These are phyloP conservation scores for Salix suchowensis DNA, from an alignment of 345 rosid genomes.

Conservation along the genomic window DNA sequence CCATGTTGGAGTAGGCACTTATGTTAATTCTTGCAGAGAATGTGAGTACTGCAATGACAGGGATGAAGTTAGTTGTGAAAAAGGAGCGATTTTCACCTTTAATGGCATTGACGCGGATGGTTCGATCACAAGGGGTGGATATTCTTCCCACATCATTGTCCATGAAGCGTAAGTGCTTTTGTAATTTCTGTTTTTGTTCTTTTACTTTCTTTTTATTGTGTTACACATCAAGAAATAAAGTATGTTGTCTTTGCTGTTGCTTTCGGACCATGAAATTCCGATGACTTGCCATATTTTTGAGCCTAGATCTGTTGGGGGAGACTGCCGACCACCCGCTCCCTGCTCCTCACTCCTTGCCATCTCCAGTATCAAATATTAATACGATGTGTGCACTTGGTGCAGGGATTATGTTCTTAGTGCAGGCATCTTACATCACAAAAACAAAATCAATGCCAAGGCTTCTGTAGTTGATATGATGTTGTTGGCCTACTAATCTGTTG, in stretches of 20 bases:
- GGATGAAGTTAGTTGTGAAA: constrained; percentile 52
- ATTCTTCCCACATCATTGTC: constrained; percentile 67
- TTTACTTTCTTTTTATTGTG: neutral
- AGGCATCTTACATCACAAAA: neutral
- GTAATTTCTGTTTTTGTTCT: neutral
- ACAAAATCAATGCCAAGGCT: neutral
- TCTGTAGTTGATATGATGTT: neutral
- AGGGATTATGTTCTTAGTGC: too few relatives aligned
- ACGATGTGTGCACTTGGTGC: too few relatives aligned
- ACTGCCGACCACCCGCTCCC: neutral
- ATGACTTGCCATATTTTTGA: too few relatives aligned
- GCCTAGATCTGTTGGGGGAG: too few relatives aligned
- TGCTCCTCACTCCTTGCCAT: neutral
- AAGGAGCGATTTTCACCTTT: constrained; percentile 54
- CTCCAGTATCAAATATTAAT: neutral
- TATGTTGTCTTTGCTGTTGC: too few relatives aligned
- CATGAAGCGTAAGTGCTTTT: constrained; percentile 51
- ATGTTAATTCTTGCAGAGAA: constrained; percentile 71
- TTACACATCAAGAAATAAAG: too few relatives aligned
- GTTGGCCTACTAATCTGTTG: neutral
- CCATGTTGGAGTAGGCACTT: constrained; percentile 88
- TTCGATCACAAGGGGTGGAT: constrained; percentile 77
- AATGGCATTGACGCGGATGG: constrained; percentile 72
- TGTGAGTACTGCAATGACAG: constrained; percentile 64
- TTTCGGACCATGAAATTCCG: too few relatives aligned